A percentile compares a stretch with the other conserved stretches of the same genome.
Evolutionary conservation across 352 stramenopile species (phyloP).

Genomic region (Phytopythium montanum): DNA sequence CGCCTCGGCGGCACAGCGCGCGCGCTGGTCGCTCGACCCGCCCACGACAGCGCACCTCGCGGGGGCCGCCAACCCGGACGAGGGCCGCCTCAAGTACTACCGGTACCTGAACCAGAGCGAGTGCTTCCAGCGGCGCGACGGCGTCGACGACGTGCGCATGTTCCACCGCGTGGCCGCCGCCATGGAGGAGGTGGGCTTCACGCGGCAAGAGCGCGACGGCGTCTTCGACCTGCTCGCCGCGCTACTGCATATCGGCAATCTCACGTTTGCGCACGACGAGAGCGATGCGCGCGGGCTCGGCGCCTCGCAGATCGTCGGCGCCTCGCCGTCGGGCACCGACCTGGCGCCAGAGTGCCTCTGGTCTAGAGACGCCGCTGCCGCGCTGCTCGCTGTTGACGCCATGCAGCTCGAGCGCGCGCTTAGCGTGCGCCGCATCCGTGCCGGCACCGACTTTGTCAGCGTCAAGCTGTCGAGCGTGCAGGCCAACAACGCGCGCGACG

Average conservation of each 20-base stretch:
- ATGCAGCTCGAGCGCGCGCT: conserved; percentile 69
- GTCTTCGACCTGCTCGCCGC: conserved; percentile 83
- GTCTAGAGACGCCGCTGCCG: conserved; percentile 66
- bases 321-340: conserved; percentile 30
- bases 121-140: conserved; percentile 77
- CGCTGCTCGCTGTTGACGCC: conserved; percentile 67
- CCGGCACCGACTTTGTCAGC: conserved; percentile 80
- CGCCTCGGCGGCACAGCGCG: conserved; percentile 42
- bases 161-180: conserved; percentile 77
- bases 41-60: conserved; percentile 14
- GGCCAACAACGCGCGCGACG: conserved; percentile 80
- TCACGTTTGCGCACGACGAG: conserved; percentile 83
- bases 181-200: conserved; percentile 85
- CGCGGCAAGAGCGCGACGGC: conserved; percentile 56
- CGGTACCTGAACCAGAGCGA: conserved; percentile 86
- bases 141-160: conserved; percentile 70
- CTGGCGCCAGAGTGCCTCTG: conserved; percentile 58
- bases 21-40: conserved; percentile 65
- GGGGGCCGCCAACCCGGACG: conserved; percentile 22
- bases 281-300: conserved; percentile 39
- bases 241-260: conserved; percentile 89
- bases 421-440: conserved; percentile 76
- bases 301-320: conserved; percentile 26
- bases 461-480: conserved; percentile 81
- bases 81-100: conserved; percentile 59